phyloP scores from a whole-genome alignment of 2,329 filamentous ascomycete species.

The Bipolaris bicolor region DNA sequence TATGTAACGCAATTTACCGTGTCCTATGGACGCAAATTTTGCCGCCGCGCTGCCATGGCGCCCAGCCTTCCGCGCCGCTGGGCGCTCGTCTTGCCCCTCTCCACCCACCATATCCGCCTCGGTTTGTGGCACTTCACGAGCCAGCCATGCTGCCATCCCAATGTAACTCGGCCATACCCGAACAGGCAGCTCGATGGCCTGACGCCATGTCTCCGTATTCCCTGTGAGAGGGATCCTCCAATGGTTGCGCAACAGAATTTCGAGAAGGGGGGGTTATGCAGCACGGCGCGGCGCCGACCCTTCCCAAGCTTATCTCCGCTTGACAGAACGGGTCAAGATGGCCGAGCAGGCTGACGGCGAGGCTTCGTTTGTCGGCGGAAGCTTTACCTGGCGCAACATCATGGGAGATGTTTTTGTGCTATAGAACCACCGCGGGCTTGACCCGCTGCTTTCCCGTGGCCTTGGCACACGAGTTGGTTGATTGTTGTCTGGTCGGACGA shows the following conservation, averaged over 20 bases:
- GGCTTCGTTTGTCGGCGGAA: constrained; percentile 13
- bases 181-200: constrained; percentile 26
- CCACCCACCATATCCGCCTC: constrained; percentile 3
- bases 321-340: constrained; percentile 11
- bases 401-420: constrained; percentile 1
- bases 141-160: constrained; percentile 8
- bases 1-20: neutral
- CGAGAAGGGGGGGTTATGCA: neutral
- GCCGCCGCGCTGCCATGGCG: constrained; percentile 21
- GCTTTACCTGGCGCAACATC: constrained; percentile 9
- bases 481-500: neutral
- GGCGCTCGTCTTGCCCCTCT: constrained; percentile 9
- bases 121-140: constrained; percentile 9
- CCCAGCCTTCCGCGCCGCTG: constrained; percentile 20
- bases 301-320: constrained; percentile 10
- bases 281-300: neutral
- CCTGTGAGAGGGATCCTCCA: neutral
- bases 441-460: constrained; percentile 4
- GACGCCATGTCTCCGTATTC: constrained; percentile 2
- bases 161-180: constrained; percentile 16
- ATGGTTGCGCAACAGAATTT: neutral
- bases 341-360: constrained; percentile 7
- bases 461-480: constrained; percentile 5
- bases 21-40: constrained; percentile 4
- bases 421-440: neutral